These are phyloP conservation scores for Allium sativum DNA, from an alignment of 106 monocot genomes.

Conservation along the genomic window DNA sequence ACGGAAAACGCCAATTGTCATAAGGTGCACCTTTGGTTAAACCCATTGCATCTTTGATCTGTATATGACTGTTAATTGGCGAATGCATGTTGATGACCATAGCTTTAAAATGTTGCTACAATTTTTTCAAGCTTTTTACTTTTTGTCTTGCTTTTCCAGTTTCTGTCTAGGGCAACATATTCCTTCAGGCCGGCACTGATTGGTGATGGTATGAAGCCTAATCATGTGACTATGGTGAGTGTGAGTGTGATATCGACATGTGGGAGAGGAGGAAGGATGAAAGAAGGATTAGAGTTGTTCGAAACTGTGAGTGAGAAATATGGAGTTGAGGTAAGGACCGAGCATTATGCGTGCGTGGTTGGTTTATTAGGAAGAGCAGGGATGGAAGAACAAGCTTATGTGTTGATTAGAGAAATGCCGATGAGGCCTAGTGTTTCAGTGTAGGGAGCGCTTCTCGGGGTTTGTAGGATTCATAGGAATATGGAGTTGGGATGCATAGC, in stretches of 20 bases:
- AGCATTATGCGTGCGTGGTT: slow-evolving; percentile 84
- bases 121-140: too few species aligned
- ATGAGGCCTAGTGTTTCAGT: slow-evolving; percentile 63
- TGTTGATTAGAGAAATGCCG: slow-evolving; percentile 67
- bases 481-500: slow-evolving; percentile 58
- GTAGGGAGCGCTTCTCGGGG: slow-evolving; percentile 84
- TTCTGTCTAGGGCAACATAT: too few species aligned
- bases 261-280: slow-evolving; percentile 53
- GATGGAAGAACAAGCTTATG: slow-evolving; percentile 61
- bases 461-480: slow-evolving; percentile 77
- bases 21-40: too few species aligned
- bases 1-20: too few species aligned
- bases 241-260: slow-evolving; percentile 64
- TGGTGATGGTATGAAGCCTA: slow-evolving; percentile 35
- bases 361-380: slow-evolving; percentile 87
- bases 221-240: slow-evolving; percentile 67
- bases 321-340: slow-evolving; percentile 51
- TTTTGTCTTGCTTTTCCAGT: too few species aligned
- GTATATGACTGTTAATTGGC: too few species aligned
- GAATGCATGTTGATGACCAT: too few species aligned
- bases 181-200: too few species aligned
- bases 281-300: slow-evolving; percentile 55
- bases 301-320: slow-evolving; percentile 56
- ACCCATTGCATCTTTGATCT: too few species aligned
- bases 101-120: too few species aligned